Evolutionary conservation across 1,284 basidiomycete genomes (phyloP), one percentile per base, ranked within the genome.

Genomic region (Austroboletus novae-zelandiae): DNA sequence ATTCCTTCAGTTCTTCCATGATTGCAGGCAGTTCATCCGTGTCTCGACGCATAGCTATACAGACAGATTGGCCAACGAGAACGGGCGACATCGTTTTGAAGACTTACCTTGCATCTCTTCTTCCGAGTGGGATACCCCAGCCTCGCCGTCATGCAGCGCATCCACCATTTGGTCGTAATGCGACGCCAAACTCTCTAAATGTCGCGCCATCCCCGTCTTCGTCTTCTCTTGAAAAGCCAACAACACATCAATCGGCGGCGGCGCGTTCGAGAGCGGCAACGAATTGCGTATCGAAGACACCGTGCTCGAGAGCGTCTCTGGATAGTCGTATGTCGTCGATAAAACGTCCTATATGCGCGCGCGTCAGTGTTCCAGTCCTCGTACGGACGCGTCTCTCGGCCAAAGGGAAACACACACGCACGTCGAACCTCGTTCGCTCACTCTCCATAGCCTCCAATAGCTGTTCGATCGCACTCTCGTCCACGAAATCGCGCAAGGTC

Each of bases 401-500:
- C 35, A 11, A 37, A 10, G 15, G n/a, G n/a, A 40, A 23, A 18
- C 15, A 74, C 81, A 18, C 15, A 74, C 81, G 48, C 55, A 88
- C 89, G 54, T 91, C 89, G 30, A 91, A 70, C 32, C 70, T 72
- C 53, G 71, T 74, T 35, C 87, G 73, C 51, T 89, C 86, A 51
- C 71, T 75, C 57, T 91, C 89, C 48, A 91, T 79, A 2, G 74
- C 75, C 48, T 91, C 89, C 45, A 86, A 61, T 17, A 82, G 75
- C 49, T 87, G 83, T 50, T 91, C 89, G 40, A 91, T 83, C 9
- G 81, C 84, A 31, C 81, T 76, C 58, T 91, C 89, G 59, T 90
- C 86, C 27, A 90, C 84, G 67, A 91, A 91, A 61, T 91, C 88
- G 30, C 89, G 75, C 40, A 91, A 61, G 0, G 84, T 87, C 74